Base-by-base conservation (phyloP, 2,329 filamentous ascomycete species). In the Colletotrichum endophyticum region DNA sequence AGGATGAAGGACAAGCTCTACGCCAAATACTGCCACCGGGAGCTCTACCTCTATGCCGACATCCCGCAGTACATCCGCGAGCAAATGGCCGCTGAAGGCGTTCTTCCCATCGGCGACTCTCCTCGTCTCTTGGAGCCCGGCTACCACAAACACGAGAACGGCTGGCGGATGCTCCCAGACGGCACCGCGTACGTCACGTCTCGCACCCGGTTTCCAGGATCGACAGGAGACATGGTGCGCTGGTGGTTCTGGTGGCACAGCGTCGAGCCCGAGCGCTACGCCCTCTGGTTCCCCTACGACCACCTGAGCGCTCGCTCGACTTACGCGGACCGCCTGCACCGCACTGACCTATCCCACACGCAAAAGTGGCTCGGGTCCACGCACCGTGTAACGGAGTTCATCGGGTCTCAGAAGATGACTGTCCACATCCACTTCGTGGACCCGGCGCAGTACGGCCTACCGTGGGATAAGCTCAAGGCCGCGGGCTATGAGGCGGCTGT, bases 171-270 rank as follows among this genome's bases (percentile, higher is more conserved):
- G 12, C 70, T 73, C 9, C 22, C 73, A 5, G 73, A 76, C 19
- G 73, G 73, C 7, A 73, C 70, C 15, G 73, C 53, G 27, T 76
- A 69, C 28, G 73, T 76, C 39, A 39, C 73, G 22, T 73, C 73
- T 11, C 70, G 73, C 6, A 76, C 73, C 13, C 73, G 73, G 15
- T 76, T 76, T 70, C 73, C 73, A 3, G 64, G 59, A n/a, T 34
- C 64, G 59, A 76, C 73, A 8, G 73, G 73, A 49, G 73, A 73
- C 27, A 76, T 76, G 73, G 25, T 76, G 27, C 73, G 70, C 27
- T 76, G 73, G 73, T 76, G 73, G 73, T 76, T 76, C 16, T 76
- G 73, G 73, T 76, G 73, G 73, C 73, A 76, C 70, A 76, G 73
- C 49, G 64, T 76, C 57, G 73, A 76, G 59, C 70, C 73, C 27